Conservation (phyloP, 352 stramenopile species). For the Blastocystis sp. region DNA sequence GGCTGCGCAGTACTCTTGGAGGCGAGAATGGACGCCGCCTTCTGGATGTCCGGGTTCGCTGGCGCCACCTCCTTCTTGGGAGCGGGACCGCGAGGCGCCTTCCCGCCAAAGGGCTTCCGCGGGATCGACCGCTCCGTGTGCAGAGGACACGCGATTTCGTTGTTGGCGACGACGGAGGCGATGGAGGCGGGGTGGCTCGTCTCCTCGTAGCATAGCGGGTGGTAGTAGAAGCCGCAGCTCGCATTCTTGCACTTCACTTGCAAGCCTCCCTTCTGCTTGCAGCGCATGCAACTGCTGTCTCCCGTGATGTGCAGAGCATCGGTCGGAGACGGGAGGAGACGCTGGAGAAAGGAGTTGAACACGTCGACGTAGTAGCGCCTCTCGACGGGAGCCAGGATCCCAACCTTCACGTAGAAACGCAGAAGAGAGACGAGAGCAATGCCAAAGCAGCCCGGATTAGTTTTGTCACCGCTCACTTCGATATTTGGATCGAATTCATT, state of each 20-base stretch:
- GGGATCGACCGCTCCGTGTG: background rate
- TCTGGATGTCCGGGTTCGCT: background rate
- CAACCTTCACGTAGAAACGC: background rate
- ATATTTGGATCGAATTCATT: background rate
- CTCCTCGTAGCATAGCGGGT: background rate
- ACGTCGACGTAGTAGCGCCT: background rate
- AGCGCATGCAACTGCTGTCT: background rate
- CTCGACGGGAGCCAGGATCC: background rate
- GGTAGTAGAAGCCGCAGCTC: background rate
- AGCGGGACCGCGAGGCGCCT: background rate
- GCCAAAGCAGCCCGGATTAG: background rate
- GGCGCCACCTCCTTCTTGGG: background rate
- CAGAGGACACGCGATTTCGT: background rate
- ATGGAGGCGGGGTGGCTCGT: background rate
- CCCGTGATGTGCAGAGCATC: background rate
- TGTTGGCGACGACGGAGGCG: background rate
- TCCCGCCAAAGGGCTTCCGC: background rate
- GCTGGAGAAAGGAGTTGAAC: background rate
- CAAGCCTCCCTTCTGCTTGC: background rate
- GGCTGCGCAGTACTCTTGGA: no score
- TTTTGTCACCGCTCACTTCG: background rate
- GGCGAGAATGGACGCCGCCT: no score
- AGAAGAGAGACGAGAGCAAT: background rate
- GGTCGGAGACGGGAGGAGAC: background rate
- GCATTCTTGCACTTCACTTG: background rate